Conservation (phyloP, 192 early-diverging fungal species). For the Coemansia sp. region DNA sequence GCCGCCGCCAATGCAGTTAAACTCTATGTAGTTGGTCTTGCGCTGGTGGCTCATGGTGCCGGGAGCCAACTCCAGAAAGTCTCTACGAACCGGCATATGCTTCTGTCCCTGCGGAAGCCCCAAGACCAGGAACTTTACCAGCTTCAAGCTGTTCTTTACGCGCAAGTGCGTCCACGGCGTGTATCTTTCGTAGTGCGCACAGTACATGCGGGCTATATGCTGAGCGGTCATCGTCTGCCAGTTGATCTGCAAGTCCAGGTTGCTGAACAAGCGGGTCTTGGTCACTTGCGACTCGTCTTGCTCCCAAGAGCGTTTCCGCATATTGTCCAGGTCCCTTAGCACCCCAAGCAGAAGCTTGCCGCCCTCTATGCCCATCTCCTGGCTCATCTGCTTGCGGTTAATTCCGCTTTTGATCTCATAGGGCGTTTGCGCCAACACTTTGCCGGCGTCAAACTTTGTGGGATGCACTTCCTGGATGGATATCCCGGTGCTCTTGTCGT, state of each 20-base stretch:
- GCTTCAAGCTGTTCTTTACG: slow-evolving; percentile 28
- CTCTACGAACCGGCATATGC: slow-evolving; percentile 6
- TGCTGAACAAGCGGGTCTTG: slow-evolving; percentile 66
- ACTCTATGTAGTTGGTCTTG: slow-evolving; percentile 30
- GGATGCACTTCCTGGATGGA: slow-evolving; percentile 84
- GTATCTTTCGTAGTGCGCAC: slow-evolving; percentile 57
- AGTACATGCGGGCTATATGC: slow-evolving; percentile 61
- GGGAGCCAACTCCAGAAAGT: slow-evolving; percentile 19
- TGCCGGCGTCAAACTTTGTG: slow-evolving; percentile 78
- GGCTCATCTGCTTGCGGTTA: slow-evolving; percentile 4
- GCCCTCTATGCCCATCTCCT: slow-evolving; percentile 19
- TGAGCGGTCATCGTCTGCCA: slow-evolving; percentile 63
- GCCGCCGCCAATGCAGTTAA: slow-evolving; percentile 32
- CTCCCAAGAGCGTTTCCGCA: slow-evolving; percentile 54
- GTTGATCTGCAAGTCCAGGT: slow-evolving; percentile 56
- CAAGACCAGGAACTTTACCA: slow-evolving; percentile 32
- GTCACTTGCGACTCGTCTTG: slow-evolving; percentile 68
- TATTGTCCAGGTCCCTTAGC: slow-evolving; percentile 15
- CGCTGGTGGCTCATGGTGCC: slow-evolving; percentile 16
- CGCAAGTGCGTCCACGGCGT: slow-evolving; percentile 28
- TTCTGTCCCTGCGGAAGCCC: neutral
- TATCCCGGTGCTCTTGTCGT: slow-evolving; percentile 71
- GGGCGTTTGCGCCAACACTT: slow-evolving; percentile 66
- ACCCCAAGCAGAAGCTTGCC: slow-evolving; percentile 15
- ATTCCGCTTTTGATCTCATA: slow-evolving; percentile 1